Percentiles rank a stretch among this genome's conserved stretches.
These are phyloP conservation scores for Lachancea quebecensis DNA, from an alignment of 805 yeast genomes.

Conservation along the genomic window DNA sequence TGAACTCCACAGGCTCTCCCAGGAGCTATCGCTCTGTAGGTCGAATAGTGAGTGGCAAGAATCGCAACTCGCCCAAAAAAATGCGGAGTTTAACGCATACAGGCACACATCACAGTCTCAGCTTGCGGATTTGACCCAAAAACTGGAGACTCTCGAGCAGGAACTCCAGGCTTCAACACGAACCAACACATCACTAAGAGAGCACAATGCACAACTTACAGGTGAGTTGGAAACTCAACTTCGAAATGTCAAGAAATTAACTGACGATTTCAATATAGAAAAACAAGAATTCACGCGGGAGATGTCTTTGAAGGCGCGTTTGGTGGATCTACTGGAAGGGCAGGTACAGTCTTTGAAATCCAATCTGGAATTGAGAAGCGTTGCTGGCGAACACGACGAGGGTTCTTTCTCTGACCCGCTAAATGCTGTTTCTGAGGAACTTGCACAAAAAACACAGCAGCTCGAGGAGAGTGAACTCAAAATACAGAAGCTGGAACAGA, in stretches of 20 bases:
- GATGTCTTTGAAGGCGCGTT: constrained; percentile 53
- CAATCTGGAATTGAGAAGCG: constrained; percentile 46
- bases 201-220: constrained; percentile 34
- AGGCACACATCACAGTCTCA: constrained; percentile 23
- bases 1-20: constrained; percentile 34
- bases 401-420: background rate
- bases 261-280: constrained; percentile 36
- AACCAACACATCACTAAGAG: constrained; percentile 20
- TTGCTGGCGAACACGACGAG: constrained; percentile 13
- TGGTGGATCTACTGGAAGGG: constrained; percentile 41
- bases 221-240: constrained; percentile 38
- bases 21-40: constrained; percentile 37
- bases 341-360: constrained; percentile 34
- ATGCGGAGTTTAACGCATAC: constrained; percentile 27
- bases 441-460: constrained; percentile 30
- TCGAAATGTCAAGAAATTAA: constrained; percentile 40
- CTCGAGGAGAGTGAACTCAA: constrained; percentile 31
- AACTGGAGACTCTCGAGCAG: constrained; percentile 2
- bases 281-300: constrained; percentile 51
- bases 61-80: constrained; percentile 31
- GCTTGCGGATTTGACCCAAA: constrained; percentile 8
- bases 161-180: constrained; percentile 3
- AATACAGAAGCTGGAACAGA: constrained; percentile 37
- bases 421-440: constrained; percentile 3
- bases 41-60: constrained; percentile 39